phyloP scores from a whole-genome alignment of 2,329 filamentous ascomycete genomes.

The Penicillium sp. region DNA sequence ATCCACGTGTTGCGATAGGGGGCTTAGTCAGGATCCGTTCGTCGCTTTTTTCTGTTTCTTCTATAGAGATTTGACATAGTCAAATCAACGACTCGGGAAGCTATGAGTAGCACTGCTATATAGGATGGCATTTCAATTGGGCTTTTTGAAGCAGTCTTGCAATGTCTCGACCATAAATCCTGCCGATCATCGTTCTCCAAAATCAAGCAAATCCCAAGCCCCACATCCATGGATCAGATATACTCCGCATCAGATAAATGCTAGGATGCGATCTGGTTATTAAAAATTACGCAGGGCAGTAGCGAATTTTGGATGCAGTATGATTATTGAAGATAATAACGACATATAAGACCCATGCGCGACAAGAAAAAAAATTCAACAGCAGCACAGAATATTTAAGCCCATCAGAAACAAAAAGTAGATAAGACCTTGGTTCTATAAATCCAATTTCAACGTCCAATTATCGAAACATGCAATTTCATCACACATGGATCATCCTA shows the following conservation, averaged over 20 bases:
- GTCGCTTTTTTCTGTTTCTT: not conserved
- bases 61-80: too few relatives aligned
- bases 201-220: not conserved
- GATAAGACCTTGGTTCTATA: not conserved
- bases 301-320: not conserved
- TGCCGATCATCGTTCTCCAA: not conserved
- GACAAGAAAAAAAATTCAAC: not conserved
- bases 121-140: not conserved
- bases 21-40: not conserved
- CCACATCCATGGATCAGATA: conserved; percentile 10
- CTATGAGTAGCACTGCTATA: too few relatives aligned
- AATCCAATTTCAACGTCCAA: not conserved
- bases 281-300: not conserved
- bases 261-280: not conserved
- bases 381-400: not conserved
- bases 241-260: not conserved
- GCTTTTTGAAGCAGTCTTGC: not conserved
- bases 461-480: not conserved
- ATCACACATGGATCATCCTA: conserved; percentile 5
- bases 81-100: too few relatives aligned
- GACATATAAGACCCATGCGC: not conserved
- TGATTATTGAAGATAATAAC: not conserved
- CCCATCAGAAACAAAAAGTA: not conserved
- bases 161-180: not conserved
- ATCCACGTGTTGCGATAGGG: not conserved